Conservation (phyloP, 495 filamentous ascomycete genomes). For the Podospora didyma region DNA sequence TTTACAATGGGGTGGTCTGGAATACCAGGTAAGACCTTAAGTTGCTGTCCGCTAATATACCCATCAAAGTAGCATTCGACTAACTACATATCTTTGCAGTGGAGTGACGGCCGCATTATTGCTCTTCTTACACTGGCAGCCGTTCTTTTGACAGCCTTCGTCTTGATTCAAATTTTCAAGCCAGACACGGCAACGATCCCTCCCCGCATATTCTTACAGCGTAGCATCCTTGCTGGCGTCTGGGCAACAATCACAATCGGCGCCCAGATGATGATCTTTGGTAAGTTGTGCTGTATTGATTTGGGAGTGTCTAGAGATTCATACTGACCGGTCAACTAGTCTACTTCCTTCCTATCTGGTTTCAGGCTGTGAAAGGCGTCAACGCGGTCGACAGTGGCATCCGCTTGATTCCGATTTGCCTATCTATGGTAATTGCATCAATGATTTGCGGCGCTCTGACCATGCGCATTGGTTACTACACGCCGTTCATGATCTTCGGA, state of each 20-base stretch:
- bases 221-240: conserved; percentile 51
- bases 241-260: conserved; percentile 31
- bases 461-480: conserved; percentile 54
- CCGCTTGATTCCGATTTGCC: conserved; percentile 42
- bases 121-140: conserved; percentile 41
- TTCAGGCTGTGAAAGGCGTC: conserved; percentile 55
- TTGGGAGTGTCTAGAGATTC: too few species aligned
- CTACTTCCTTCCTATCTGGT: conserved; percentile 60
- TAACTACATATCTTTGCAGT: conserved; percentile 35
- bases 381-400: conserved; percentile 46
- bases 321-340: conserved; percentile 15
- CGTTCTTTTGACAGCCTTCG: conserved; percentile 41
- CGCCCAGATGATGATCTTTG: conserved; percentile 32
- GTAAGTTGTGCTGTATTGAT: too few species aligned
- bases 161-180: conserved; percentile 47
- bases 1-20: conserved; percentile 74
- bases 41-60: conserved; percentile 21
- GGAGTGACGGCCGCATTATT: conserved; percentile 40
- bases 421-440: conserved; percentile 28
- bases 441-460: conserved; percentile 41
- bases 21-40: conserved; percentile 42
- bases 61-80: neutral
- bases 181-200: conserved; percentile 66
- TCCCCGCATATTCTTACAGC: conserved; percentile 60
- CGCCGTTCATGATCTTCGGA: conserved; percentile 59